These are phyloP conservation scores for Capsicum pubescens DNA, from an alignment of 257 asterid genomes.

Conservation along the genomic window DNA sequence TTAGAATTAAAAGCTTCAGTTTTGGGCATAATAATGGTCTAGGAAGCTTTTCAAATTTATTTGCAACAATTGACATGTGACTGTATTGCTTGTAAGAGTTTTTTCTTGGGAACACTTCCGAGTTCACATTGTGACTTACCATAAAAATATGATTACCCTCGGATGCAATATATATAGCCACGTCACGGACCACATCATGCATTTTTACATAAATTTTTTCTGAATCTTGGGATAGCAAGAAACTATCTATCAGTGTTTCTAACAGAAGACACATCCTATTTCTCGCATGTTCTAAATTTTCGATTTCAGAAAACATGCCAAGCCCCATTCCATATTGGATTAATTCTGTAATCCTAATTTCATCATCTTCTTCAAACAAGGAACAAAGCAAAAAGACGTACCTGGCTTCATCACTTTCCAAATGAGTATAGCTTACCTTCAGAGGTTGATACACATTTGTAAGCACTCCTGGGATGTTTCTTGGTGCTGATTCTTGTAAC, in stretches of 20 bases:
- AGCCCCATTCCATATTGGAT: constrained; percentile 30
- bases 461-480: constrained; percentile 15
- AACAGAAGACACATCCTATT: background rate
- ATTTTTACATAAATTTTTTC: background rate
- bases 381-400: constrained; percentile 30
- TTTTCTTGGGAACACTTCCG: constrained; percentile 24
- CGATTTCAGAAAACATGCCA: background rate
- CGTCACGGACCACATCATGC: constrained; percentile 33
- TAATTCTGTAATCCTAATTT: background rate
- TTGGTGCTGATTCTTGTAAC: constrained; percentile 10
- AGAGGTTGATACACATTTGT: constrained; percentile 26
- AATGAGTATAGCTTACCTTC: constrained; percentile 27
- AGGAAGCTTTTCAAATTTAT: background rate
- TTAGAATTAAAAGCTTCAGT: background rate
- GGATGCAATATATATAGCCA: constrained; percentile 25
- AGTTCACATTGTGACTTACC: constrained; percentile 16
- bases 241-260: constrained; percentile 19
- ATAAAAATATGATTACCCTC: constrained; percentile 5
- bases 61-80: constrained; percentile 23
- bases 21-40: background rate
- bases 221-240: background rate
- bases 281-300: constrained; percentile 20
- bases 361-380: constrained; percentile 18
- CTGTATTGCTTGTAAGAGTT: background rate
- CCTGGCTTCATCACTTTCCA: constrained; percentile 31